A percentile compares a stretch with the other conserved stretches of the same genome.
Conservation (phyloP, 1,284 basidiomycete genomes). For the Ceratobasidium sp. region DNA sequence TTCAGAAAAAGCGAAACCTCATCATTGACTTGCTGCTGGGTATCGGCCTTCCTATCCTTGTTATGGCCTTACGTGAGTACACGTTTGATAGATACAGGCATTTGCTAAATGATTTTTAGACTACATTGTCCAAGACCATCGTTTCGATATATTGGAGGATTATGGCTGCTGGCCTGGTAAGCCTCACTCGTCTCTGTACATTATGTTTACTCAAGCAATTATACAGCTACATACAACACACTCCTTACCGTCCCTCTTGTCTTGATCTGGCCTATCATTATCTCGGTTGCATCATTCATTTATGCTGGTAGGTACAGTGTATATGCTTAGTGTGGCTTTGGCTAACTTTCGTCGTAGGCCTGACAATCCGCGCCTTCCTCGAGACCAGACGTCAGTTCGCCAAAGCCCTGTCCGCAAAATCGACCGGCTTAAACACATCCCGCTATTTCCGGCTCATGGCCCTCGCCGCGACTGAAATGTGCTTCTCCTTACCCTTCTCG, state of each 20-base stretch:
- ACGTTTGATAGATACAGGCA: slow-evolving; percentile 26
- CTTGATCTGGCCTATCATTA: slow-evolving; percentile 19
- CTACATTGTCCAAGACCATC: slow-evolving; percentile 44
- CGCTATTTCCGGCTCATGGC: slow-evolving; percentile 54
- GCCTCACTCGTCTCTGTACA: background rate
- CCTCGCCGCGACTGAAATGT: slow-evolving; percentile 28
- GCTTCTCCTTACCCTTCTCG: slow-evolving; percentile 18
- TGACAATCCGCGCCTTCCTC: slow-evolving; percentile 45
- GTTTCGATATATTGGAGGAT: slow-evolving; percentile 48
- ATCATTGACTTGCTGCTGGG: slow-evolving; percentile 64
- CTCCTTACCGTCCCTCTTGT: background rate
- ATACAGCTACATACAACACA: background rate
- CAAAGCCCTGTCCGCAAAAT: background rate
- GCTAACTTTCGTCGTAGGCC: background rate
- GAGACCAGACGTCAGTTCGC: slow-evolving; percentile 41
- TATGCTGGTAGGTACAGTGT: slow-evolving; percentile 22
- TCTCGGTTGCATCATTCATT: slow-evolving; percentile 10
- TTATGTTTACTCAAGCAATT: background rate
- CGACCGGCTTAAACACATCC: slow-evolving; percentile 53
- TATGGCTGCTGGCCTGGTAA: slow-evolving; percentile 46
- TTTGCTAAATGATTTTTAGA: slow-evolving; percentile 49
- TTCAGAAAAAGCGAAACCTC: slow-evolving; percentile 47
- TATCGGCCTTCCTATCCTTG: slow-evolving; percentile 63
- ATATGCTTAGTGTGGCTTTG: background rate
- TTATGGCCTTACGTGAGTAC: slow-evolving; percentile 67